Conservation (phyloP, 352 stramenopile genomes). For the Sclerospora graminicola region DNA sequence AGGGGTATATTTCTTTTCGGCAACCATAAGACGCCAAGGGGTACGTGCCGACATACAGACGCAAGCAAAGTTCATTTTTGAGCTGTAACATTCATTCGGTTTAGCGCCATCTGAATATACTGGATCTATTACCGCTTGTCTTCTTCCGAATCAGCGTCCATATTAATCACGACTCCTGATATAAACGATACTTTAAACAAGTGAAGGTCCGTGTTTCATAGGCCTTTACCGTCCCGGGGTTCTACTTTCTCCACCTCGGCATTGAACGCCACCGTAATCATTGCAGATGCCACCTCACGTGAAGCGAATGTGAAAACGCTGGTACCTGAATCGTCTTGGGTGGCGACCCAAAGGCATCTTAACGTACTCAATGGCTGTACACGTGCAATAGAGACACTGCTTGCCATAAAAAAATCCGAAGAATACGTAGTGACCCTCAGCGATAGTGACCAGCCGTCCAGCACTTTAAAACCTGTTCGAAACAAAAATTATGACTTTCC, state of each 20-base stretch:
- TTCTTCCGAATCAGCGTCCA: conserved; percentile 68
- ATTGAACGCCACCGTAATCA: conserved; percentile 54
- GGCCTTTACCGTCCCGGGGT: conserved; percentile 73
- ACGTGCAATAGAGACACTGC: no score
- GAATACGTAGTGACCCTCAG: no score
- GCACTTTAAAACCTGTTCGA: no score
- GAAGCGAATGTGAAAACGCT: conserved; percentile 70
- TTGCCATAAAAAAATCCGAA: no score
- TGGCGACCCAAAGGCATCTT: no score
- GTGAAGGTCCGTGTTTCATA: conserved; percentile 73
- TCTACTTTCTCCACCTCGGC: conserved; percentile 71
- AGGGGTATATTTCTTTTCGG: conserved; percentile 41
- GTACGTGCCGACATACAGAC: conserved; percentile 28
- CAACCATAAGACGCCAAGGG: conserved; percentile 45
- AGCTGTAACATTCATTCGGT: conserved; percentile 21
- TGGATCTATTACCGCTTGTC: conserved; percentile 71
- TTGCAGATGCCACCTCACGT: conserved; percentile 40
- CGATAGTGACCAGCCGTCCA: no score
- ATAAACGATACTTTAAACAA: conserved; percentile 80
- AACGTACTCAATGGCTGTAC: no score
- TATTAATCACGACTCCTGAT: conserved; percentile 63
- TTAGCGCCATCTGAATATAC: conserved; percentile 60
- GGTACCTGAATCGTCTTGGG: no score
- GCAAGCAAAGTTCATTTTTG: conserved; percentile 29
- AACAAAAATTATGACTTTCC: no score